Conservation (phyloP, 148 eudicot species). For the Euryodendron excelsum region DNA sequence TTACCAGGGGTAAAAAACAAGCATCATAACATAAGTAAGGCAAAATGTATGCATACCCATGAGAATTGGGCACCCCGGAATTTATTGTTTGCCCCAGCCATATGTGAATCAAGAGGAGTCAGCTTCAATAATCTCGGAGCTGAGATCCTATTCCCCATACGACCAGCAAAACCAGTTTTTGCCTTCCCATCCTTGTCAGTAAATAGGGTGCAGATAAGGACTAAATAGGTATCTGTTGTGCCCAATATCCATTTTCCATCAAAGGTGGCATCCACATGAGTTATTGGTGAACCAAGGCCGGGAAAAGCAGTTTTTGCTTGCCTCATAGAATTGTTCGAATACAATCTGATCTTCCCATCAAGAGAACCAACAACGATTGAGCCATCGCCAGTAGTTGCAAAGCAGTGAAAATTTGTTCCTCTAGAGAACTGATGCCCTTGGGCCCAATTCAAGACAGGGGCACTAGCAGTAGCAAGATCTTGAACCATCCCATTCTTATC, state of each 20-base stretch:
- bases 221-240: constrained; percentile 63
- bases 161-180: constrained; percentile 67
- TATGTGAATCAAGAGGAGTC: constrained; percentile 51
- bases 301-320: constrained; percentile 84
- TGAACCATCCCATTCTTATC: constrained; percentile 66
- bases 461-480: constrained; percentile 35
- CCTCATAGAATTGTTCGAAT: constrained; percentile 71
- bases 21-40: neutral
- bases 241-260: constrained; percentile 86
- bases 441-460: constrained; percentile 68
- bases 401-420: constrained; percentile 80
- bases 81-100: constrained; percentile 45
- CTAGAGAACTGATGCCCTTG: constrained; percentile 80
- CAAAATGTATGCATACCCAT: constrained; percentile 35
- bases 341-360: constrained; percentile 79
- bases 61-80: constrained; percentile 54
- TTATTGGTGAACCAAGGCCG: constrained; percentile 69
- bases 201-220: constrained; percentile 69
- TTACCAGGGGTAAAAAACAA: neutral
- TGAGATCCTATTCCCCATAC: constrained; percentile 64
- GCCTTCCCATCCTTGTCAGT: constrained; percentile 68
- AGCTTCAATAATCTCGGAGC: constrained; percentile 48
- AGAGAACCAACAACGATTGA: constrained; percentile 79
- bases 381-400: constrained; percentile 79
- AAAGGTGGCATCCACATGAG: constrained; percentile 81